phyloP scores from a whole-genome alignment of 768 basidiomycete genomes.

The Mycena sanguinolenta region DNA sequence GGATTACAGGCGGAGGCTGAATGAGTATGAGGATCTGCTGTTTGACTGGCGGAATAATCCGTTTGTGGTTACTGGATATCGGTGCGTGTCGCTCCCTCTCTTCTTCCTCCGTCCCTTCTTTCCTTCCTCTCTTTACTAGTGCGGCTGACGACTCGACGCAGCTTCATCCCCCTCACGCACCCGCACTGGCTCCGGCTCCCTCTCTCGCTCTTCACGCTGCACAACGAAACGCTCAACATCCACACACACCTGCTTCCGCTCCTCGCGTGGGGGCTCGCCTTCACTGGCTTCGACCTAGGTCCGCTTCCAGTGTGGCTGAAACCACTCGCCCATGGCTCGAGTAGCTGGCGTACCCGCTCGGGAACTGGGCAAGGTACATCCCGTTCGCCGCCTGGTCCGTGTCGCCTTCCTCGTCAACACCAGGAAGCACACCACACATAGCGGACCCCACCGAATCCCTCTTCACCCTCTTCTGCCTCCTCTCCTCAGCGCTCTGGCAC shows the following conservation, averaged over 20 bases:
- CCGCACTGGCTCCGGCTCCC: conserved; percentile 84
- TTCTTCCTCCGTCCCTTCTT: no score
- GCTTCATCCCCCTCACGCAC: conserved; percentile 93
- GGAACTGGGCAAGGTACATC: conserved; percentile 19
- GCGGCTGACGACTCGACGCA: conserved; percentile 71
- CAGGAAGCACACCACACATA: conserved; percentile 32
- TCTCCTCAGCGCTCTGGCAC: conserved; percentile 74
- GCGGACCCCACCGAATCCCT: conserved; percentile 62
- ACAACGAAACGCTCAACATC: conserved; percentile 96
- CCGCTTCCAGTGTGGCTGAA: conserved; percentile 50
- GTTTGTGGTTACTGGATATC: background rate
- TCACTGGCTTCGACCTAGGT: background rate
- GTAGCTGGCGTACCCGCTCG: background rate
- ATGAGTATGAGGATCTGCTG: background rate
- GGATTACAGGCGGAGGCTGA: background rate
- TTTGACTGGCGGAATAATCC: background rate
- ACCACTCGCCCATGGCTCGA: conserved; percentile 73
- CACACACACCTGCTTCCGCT: conserved; percentile 92
- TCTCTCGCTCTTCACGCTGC: conserved; percentile 82
- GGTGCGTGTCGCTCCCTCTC: no score
- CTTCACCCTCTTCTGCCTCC: conserved; percentile 71
- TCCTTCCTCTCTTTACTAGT: background rate
- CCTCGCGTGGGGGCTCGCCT: conserved; percentile 68
- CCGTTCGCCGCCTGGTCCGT: conserved; percentile 41
- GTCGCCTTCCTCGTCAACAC: no score